Conservation (phyloP, 2,329 filamentous ascomycete species). For the Xylariales sp. region DNA sequence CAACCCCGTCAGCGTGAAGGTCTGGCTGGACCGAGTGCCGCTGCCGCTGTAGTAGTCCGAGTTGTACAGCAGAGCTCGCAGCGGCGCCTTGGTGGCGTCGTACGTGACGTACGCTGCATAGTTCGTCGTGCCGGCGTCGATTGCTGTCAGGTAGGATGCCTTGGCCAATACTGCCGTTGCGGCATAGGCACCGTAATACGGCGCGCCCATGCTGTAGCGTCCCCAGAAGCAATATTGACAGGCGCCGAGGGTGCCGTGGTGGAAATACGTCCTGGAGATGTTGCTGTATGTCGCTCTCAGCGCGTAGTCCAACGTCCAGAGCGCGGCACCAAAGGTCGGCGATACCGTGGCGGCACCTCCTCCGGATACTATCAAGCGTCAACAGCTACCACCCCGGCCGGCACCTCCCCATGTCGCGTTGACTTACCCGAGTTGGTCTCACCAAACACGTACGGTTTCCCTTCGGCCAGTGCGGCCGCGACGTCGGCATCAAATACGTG, state of each 20-base stretch:
- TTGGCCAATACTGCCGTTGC: constrained; percentile 40
- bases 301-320: constrained; percentile 48
- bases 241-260: constrained; percentile 47
- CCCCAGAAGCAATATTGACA: constrained; percentile 33
- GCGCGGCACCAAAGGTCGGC: constrained; percentile 42
- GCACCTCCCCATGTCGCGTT: too few relatives aligned
- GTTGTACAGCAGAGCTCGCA: constrained; percentile 40
- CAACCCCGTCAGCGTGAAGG: constrained; percentile 38
- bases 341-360: constrained; percentile 34
- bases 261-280: constrained; percentile 42
- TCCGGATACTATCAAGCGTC: constrained; percentile 25
- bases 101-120: constrained; percentile 45
- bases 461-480: constrained; percentile 29
- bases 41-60: constrained; percentile 36
- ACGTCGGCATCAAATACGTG: constrained; percentile 35
- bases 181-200: constrained; percentile 47
- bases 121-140: constrained; percentile 37
- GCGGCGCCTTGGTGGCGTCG: constrained; percentile 29
- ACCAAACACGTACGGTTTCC: constrained; percentile 42
- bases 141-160: constrained; percentile 36
- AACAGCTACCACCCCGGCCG: too few relatives aligned
- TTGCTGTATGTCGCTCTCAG: constrained; percentile 30
- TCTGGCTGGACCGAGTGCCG: constrained; percentile 29
- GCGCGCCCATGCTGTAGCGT: constrained; percentile 42
- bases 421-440: constrained; percentile 44